Evolutionary conservation across 2,329 filamentous ascomycete species (phyloP), one percentile per base, ranked within the genome.

Genomic region (Trichoderma sp.): DNA sequence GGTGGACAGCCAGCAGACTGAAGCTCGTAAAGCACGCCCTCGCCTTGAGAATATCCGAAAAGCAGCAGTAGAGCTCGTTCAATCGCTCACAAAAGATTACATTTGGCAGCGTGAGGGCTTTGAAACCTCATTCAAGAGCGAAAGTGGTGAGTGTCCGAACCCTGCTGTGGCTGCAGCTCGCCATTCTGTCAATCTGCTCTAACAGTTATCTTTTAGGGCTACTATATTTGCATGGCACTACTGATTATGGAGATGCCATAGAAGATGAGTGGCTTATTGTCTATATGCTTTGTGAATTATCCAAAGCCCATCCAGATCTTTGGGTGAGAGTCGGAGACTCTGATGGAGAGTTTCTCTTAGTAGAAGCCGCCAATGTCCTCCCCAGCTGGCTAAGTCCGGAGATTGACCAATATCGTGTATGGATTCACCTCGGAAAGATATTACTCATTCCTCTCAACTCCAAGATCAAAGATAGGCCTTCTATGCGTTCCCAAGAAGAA

Each of bases 261-360:
- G 95, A 97, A 76, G 96, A 99, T 75, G 96, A 99, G 82, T 99
- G 96, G 96, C 87, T 98, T 6, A 90, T 98, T 70, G 94, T 98
- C 24, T 97, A 94, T 80, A 82, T 98, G 5, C 84, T 99, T 35
- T 89, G 92, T 56, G 91, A 97, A 80, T 82, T 98, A 74, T 94
- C 91, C 74, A 91, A 86, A 73, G 84, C 86, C 47, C 92, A 92
- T 74, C 83, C 88, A 5, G 85, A 91, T 70, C 83, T 94, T 8
- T 99, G 95, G 94, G 87, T 94, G 58, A 89, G 92, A 60, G 86
- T 97, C 4, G 89, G 88, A 70, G 96, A 99, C 78, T 91, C 89
- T 60, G 96, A 98, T 80, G 96, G 96, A 74, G 94, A 99, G 77
- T 99, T 99, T 75, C 86, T 99, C 61, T 88, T 99, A 21, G 91